Conservation (phyloP, 176 grass and related monocot genomes). For the Calamus simplicifolius region DNA sequence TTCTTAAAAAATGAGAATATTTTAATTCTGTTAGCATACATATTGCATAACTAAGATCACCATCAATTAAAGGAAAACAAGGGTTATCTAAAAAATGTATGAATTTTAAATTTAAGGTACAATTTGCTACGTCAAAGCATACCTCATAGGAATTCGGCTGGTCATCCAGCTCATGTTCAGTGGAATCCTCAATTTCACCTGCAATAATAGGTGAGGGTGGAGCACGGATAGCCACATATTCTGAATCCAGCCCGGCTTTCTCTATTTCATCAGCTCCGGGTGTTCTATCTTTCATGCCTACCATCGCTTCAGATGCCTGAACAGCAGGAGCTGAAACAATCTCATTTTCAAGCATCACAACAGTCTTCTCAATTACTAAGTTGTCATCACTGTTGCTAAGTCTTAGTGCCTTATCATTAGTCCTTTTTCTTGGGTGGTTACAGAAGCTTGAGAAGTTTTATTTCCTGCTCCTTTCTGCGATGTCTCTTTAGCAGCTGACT, state of each 20-base stretch:
- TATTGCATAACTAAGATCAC: no score
- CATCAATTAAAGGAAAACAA: no score
- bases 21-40: no score
- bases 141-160: constrained; percentile 37
- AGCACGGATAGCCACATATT: constrained; percentile 40
- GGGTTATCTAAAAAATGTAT: no score
- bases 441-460: constrained; percentile 23
- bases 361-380: constrained; percentile 53
- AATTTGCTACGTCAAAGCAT: constrained; percentile 8
- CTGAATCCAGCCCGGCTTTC: constrained; percentile 21
- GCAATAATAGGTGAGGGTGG: constrained; percentile 54
- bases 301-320: constrained; percentile 13
- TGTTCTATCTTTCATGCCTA: constrained; percentile 23
- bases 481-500: constrained; percentile 20
- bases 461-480: constrained; percentile 11
- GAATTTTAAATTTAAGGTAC: no score
- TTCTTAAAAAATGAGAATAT: no score
- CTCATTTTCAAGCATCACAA: constrained; percentile 57
- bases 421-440: constrained; percentile 25
- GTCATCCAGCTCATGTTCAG: constrained; percentile 17
- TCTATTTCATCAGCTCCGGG: constrained; percentile 23
- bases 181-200: constrained; percentile 19
- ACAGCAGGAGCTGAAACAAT: constrained; percentile 28
- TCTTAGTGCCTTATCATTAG: constrained; percentile 17
- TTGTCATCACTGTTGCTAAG: constrained; percentile 35